A percentile compares a stretch with the other conserved stretches of the same genome.
These are phyloP conservation scores for Epichloe scottii DNA, from an alignment of 2,329 filamentous ascomycete genomes.

Conservation along the genomic window DNA sequence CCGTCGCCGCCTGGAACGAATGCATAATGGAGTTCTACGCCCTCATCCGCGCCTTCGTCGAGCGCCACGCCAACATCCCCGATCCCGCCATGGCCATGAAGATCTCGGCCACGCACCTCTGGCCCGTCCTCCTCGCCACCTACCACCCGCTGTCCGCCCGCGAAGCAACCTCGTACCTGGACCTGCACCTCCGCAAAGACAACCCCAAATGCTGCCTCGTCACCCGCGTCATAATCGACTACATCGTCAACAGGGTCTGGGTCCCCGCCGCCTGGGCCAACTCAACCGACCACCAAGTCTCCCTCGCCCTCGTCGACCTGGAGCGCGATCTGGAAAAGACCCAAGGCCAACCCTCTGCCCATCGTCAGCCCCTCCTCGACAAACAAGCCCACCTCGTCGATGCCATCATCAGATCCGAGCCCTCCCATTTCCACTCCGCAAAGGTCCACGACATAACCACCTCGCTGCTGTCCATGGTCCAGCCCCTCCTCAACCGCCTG, in stretches of 20 bases:
- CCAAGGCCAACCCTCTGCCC: conserved; percentile 22
- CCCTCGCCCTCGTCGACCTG: conserved; percentile 22
- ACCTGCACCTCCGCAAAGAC: conserved; percentile 26
- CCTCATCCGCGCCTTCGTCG: conserved; percentile 24
- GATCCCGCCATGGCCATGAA: conserved; percentile 17
- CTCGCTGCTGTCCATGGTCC: conserved; percentile 23
- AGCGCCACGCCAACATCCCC: conserved; percentile 20
- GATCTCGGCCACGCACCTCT: conserved; percentile 19
- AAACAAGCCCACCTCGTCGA: conserved; percentile 25
- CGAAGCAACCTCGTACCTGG: conserved; percentile 28
- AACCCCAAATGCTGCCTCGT: conserved; percentile 30
- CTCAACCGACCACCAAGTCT: conserved; percentile 21
- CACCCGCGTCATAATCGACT: conserved; percentile 29
- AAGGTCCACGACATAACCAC: conserved; percentile 31
- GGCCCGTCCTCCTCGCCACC: conserved; percentile 24
- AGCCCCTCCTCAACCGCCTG: conserved; percentile 26
- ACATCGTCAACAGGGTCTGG: conserved; percentile 29
- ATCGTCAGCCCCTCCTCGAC: conserved; percentile 28
- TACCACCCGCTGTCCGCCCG: conserved; percentile 25
- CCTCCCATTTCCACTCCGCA: conserved; percentile 18
- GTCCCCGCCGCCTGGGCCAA: conserved; percentile 27
- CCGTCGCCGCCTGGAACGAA: conserved; percentile 22
- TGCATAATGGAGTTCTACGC: conserved; percentile 25
- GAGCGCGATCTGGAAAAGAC: conserved; percentile 24
- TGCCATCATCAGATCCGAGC: conserved; percentile 23